Evolutionary conservation across 306 rosid species (phyloP), one percentile per base, ranked within the genome.

Genomic region (Senna tora): DNA sequence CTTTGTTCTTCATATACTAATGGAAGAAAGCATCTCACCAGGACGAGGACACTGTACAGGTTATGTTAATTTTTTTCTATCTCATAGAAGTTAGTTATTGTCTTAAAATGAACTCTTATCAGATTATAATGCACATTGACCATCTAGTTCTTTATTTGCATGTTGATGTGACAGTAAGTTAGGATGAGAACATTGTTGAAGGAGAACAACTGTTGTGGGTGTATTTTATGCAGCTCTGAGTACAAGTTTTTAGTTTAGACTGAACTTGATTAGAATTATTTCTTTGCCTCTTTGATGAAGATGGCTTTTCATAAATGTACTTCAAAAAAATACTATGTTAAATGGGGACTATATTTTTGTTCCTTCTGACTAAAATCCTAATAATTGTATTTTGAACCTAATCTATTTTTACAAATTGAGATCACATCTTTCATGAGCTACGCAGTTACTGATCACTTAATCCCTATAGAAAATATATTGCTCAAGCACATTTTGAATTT

Each of bases 231-330:
- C 50, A 4, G 66, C 30, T 25, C 30, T 25, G 30, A 25, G 9
- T 39, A 21, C 9, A 62, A 39, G 17, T n/a, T 32, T 1, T 9
- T 16, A 39, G 47, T 38, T 62, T 1, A 21, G 54, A 43, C 52
- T 65, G 54, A 22, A 32, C 16, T 65, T 45, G 38, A 14, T 65
- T 25, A 22, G 11, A 20, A 12, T 11, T 39, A 6, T 15, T 21
- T 21, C 33, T 64, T 43, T 65, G 55, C 14, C 41, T 5, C 33
- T 63, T 20, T 65, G 39, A 13, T 14, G 56, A 65, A 45, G 55
- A 25, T 65, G 15, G 42, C 19, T 66, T 45, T 25, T 14, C 39
- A 22, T 28, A 28, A 28, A 15, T 14, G 55, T 28, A 46, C 42
- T 28, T 45, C 0, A 28, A 46, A 15, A 45, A 7, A 14, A 65